Base-by-base conservation (phyloP, 495 filamentous ascomycete species). In the Beverwykella pulmonaria region DNA sequence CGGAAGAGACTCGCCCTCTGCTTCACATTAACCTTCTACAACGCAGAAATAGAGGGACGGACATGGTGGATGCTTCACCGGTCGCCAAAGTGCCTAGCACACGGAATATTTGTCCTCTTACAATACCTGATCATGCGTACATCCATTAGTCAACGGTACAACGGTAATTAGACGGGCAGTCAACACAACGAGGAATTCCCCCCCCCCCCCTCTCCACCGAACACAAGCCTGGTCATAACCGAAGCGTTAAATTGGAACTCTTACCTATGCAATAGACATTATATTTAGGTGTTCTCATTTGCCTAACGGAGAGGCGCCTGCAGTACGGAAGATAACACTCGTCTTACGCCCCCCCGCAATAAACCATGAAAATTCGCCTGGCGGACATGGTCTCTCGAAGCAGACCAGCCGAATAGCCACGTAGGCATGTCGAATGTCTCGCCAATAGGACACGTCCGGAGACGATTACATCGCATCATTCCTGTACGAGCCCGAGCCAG, bases 91-190 rank as follows among this genome's bases (percentile, higher is more conserved):
- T 63, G n/a, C 53, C 50, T 56, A n/a, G 39, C 59, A 53, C 44
- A 63, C 50, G 41, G 27, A 48, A 39, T 54, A 2, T 47, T 53
- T 20, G 19, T 32, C 32, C 55, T 6, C 49, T 14, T 20, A 60
- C 34, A 47, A 12, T 29, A 54, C 30, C 39, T 26, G 65, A 59
- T 68, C 65, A 68, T 68, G 63, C 47, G 63, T 41, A 36, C 65
- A 32, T 49, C n/a, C 44, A 63, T 59, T 68, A 58, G 65, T 62
- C 65, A 68, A 50, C n/a, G 27, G 20, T 30, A 39, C n/a, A n/a
- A n/a, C n/a, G n/a, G n/a, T n/a, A n/a, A n/a, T 53, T 59, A 62
- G 58, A 36, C 49, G 10, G 22, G 30, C 15, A 3, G 29, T 55
- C 54, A 50, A 59, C 55, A 22, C 23, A 19, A 46, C 22, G 48